Base-by-base conservation (phyloP, 495 filamentous ascomycete species). In the Podospora bellae-mahoneyi region DNA sequence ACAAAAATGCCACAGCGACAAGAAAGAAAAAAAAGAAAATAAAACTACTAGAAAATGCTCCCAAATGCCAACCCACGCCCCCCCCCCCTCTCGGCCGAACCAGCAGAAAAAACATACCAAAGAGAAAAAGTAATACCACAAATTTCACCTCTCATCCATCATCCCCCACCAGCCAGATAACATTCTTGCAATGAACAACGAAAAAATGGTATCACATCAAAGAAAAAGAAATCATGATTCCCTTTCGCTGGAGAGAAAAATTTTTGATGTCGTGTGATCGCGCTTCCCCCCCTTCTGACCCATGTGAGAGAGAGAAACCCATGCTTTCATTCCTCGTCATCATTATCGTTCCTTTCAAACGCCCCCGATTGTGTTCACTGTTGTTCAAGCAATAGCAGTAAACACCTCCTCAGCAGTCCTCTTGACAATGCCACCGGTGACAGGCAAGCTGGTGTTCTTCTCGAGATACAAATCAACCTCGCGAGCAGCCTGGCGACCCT, bases 341-440 rank as follows among this genome's bases (percentile, higher is more conserved):
- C 55, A 26, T 58, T 58, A 58, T 58, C 23, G n/a, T 58, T 23
- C n/a, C 23, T 23, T 19, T 58, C n/a, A 48, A 39, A 1, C 10
- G 5, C 34, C 34, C 34, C 5, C 34, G 34, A 39, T 10, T 18
- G 9, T 57, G 54, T 57, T 57, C 18, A 18, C 20, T 18, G 23
- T 57, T 18, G 54, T 19, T 13, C 13, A 48, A 26, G 75, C 71
- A 19, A 72, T 72, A 30, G 76, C 77, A 59, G 76, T 76, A 65
- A 89, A 81, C 59, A 88, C 84, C 72, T 91, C 89, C 73, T 90
- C 82, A 4, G 92, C 92, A 16, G 88, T 88, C 27, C 88, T 87
- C 82, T 92, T 95, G 62, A 98, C 87, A 71, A 99, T 98, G 74
- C 95, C 95, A 71, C 95, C 95, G 13, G 94, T 97, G 66, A 96